These are phyloP conservation scores for Wallacemonas sp. DNA, from an alignment of 208 protist genomes.

Conservation along the genomic window DNA sequence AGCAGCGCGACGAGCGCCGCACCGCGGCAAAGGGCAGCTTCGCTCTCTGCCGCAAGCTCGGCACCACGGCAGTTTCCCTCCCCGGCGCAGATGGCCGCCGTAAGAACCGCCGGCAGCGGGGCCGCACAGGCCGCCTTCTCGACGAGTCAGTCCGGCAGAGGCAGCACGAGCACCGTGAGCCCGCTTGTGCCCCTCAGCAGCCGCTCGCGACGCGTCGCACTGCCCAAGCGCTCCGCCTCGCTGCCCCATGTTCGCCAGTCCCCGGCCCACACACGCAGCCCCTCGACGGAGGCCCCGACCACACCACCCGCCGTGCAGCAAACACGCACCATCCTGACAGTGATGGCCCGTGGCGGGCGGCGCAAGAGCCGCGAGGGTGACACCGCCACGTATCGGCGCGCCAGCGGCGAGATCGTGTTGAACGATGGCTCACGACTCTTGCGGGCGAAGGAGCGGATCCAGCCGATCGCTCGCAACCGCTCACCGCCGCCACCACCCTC, in stretches of 20 bases:
- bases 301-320: background rate
- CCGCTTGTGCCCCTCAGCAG: background rate
- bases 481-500: conserved; percentile 19
- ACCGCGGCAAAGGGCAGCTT: background rate
- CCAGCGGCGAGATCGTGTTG: background rate
- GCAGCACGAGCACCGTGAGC: too few relatives aligned
- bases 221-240: background rate
- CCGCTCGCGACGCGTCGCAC: background rate
- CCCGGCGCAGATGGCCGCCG: background rate
- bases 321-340: background rate
- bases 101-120: background rate
- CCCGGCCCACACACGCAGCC: too few relatives aligned
- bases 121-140: background rate
- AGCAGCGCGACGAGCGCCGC: background rate
- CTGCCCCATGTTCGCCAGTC: background rate
- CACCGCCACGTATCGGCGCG: background rate
- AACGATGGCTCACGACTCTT: background rate
- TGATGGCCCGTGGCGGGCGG: background rate
- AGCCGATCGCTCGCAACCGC: conserved; percentile 14
- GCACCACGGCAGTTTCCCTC: background rate
- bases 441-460: conserved; percentile 20
- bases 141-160: too few relatives aligned
- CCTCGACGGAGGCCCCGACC: background rate
- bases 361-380: background rate
- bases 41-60: background rate